A percentile compares a stretch with the other conserved stretches of the same genome.
Conservation (phyloP, 805 yeast genomes). For the Ogataea allantospora region DNA sequence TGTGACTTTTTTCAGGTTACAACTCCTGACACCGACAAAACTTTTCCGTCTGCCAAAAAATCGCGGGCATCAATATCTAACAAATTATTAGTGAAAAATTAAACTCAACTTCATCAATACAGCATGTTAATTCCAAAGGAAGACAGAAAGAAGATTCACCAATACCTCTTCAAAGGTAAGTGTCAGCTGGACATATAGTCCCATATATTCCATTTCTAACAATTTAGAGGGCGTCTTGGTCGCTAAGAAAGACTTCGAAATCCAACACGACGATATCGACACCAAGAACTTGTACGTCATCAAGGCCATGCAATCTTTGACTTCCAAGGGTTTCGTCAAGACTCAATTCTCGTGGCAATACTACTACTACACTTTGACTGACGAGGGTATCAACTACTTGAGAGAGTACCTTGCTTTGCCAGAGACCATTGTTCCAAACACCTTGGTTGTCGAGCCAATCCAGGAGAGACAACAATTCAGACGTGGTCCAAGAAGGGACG, state of each 20-base stretch:
- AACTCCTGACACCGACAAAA: slow-evolving; percentile 10
- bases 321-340: slow-evolving; percentile 98
- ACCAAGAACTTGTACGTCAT: slow-evolving; percentile 96
- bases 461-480: slow-evolving; percentile 61
- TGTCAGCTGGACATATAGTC: slow-evolving; percentile 22
- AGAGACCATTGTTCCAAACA: slow-evolving; percentile 97
- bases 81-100: slow-evolving; percentile 12
- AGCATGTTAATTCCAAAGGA: slow-evolving; percentile 99
- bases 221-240: slow-evolving; percentile 95
- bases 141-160: slow-evolving; percentile 99
- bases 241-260: slow-evolving; percentile 98
- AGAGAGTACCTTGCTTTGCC: slow-evolving; percentile 98
- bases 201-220: slow-evolving; percentile 2
- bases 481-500: slow-evolving; percentile 52
- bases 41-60: slow-evolving; percentile 13
- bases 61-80: slow-evolving; percentile 9
- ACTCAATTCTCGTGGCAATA: slow-evolving; percentile 99
- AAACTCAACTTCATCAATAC: slow-evolving; percentile 25
- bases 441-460: slow-evolving; percentile 93
- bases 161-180: slow-evolving; percentile 97
- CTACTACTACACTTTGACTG: slow-evolving; percentile 99
- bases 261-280: slow-evolving; percentile 97
- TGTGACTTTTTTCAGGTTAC: slow-evolving; percentile 13
- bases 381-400: slow-evolving; percentile 98
- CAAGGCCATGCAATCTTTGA: slow-evolving; percentile 99